Percentiles rank a stretch among this genome's conserved stretches.
phyloP scores from a whole-genome alignment of 495 filamentous ascomycete species.

The Tuber microsphaerosporum region DNA sequence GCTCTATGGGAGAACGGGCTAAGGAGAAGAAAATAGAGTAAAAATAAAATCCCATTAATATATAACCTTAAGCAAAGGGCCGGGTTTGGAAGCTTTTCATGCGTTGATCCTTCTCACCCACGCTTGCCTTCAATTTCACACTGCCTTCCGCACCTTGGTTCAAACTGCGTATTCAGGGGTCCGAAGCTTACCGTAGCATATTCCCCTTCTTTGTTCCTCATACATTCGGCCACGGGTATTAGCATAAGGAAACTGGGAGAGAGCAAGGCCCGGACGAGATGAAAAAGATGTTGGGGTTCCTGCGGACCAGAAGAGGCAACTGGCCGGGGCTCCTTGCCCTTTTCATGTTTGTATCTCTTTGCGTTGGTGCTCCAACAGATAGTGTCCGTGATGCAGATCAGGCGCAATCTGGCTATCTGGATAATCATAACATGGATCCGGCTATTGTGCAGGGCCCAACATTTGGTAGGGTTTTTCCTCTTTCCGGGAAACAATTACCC shows the following conservation, averaged over 20 bases:
- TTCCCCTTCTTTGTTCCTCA: background rate
- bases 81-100: background rate
- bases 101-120: background rate
- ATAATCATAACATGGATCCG: slow-evolving; percentile 48
- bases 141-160: background rate
- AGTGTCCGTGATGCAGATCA: slow-evolving; percentile 45
- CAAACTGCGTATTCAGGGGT: background rate
- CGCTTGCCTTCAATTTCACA: background rate
- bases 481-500: background rate
- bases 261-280: background rate
- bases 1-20: background rate
- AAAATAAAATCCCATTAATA: background rate
- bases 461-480: slow-evolving; percentile 33
- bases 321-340: background rate
- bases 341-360: slow-evolving; percentile 14
- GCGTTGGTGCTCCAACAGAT: slow-evolving; percentile 40
- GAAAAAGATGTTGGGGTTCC: background rate
- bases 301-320: background rate
- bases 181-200: background rate
- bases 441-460: slow-evolving; percentile 42
- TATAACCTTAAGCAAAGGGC: background rate
- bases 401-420: slow-evolving; percentile 45
- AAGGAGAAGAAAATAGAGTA: background rate
- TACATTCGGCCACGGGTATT: background rate
- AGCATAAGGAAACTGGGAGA: background rate